phyloP scores from a whole-genome alignment of 176 grass and related monocot species.

The Olyra latifolia region DNA sequence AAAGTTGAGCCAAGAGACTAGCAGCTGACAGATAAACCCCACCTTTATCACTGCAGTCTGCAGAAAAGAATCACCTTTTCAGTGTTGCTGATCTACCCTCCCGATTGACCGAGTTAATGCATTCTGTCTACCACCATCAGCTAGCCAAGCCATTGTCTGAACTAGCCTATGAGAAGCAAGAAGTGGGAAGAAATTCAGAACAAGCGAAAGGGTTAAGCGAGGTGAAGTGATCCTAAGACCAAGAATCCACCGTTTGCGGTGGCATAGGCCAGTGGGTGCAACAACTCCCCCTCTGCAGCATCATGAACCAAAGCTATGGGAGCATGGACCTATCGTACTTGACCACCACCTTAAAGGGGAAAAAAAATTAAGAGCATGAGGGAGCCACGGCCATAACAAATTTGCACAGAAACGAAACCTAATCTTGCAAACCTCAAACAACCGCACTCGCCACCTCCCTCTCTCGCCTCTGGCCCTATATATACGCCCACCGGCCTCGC shows the following conservation, averaged over 20 bases:
- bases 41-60: neutral
- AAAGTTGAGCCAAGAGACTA: neutral
- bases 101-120: neutral
- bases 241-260: neutral
- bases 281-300: constrained; percentile 33
- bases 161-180: neutral
- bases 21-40: neutral
- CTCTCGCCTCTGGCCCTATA: neutral
- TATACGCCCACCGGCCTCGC: neutral
- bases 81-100: neutral
- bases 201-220: neutral
- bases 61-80: constrained; percentile 6
- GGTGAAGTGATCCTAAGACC: neutral
- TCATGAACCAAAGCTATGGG: neutral
- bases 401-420: constrained; percentile 48
- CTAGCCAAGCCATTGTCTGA: too few species aligned
- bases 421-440: constrained; percentile 78
- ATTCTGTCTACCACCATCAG: neutral
- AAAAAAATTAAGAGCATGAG: neutral
- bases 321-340: constrained; percentile 25
- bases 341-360: constrained; percentile 34
- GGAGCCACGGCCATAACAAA: neutral
- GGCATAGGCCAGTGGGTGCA: constrained; percentile 53
- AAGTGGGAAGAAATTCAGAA: neutral
- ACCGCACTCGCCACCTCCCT: constrained; percentile 31